phyloP scores from a whole-genome alignment of 2,329 filamentous ascomycete species.

The Zarea fungicola region DNA sequence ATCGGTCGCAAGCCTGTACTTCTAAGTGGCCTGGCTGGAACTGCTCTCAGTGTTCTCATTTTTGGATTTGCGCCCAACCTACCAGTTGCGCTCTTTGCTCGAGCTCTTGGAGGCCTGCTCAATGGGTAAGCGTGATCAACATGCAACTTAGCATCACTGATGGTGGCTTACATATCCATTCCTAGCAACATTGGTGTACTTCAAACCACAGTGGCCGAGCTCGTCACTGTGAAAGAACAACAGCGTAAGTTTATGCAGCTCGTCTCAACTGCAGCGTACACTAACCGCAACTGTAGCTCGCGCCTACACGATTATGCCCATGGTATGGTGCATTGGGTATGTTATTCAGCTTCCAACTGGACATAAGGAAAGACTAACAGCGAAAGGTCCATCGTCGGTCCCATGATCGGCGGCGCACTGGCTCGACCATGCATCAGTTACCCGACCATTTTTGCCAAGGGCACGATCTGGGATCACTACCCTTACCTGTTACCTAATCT shows the following conservation, averaged over 20 bases:
- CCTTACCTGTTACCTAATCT: slow-evolving; percentile 90
- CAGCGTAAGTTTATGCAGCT: slow-evolving; percentile 58
- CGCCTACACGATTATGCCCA: slow-evolving; percentile 95
- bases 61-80: slow-evolving; percentile 88
- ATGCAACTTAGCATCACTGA: not conserved
- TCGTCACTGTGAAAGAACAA: slow-evolving; percentile 89
- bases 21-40: slow-evolving; percentile 82
- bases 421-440: slow-evolving; percentile 83
- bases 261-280: not conserved
- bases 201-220: slow-evolving; percentile 90
- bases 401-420: slow-evolving; percentile 83
- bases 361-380: slow-evolving; percentile 23
- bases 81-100: slow-evolving; percentile 75
- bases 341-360: slow-evolving; percentile 20
- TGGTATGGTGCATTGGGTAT: slow-evolving; percentile 93
- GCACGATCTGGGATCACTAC: slow-evolving; percentile 76
- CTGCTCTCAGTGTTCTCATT: slow-evolving; percentile 83
- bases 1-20: slow-evolving; percentile 91
- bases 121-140: slow-evolving; percentile 69
- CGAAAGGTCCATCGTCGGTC: slow-evolving; percentile 78
- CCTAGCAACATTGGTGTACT: slow-evolving; percentile 88
- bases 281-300: slow-evolving; percentile 53
- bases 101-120: slow-evolving; percentile 82
- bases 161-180: slow-evolving; percentile 16
- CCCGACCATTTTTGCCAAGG: slow-evolving; percentile 64